A percentile compares a stretch with the other conserved stretches of the same genome.
These are phyloP conservation scores for Mucor lusitanicus DNA, from an alignment of 371 early-diverging fungal genomes.

Conservation along the genomic window DNA sequence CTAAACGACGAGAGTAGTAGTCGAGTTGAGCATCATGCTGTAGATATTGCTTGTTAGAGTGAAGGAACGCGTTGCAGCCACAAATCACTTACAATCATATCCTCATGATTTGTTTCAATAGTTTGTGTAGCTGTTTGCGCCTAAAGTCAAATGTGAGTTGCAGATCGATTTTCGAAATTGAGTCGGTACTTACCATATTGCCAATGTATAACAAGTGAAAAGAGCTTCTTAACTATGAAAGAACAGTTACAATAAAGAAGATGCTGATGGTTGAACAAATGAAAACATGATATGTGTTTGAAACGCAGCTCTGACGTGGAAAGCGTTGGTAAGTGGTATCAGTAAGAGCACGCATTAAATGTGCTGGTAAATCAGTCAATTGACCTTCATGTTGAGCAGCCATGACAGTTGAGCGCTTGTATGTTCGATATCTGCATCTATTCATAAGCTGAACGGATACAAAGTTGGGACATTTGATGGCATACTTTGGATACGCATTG, in stretches of 20 bases:
- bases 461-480: neutral
- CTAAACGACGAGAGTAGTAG: constrained; percentile 95
- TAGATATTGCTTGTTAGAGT: neutral
- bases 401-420: no score
- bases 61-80: constrained; percentile 1
- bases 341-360: neutral
- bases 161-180: neutral
- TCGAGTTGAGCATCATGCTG: constrained; percentile 98
- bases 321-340: neutral
- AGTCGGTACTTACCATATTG: neutral
- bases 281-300: constrained; percentile 2
- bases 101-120: constrained; percentile 92
- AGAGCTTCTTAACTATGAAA: neutral
- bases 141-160: neutral
- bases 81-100: constrained; percentile 80
- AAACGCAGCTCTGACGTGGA: constrained; percentile 9
- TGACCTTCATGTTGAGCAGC: neutral
- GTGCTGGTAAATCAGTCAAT: neutral
- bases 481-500: neutral
- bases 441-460: neutral
- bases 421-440: neutral
- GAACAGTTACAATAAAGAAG: neutral
- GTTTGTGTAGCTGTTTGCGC: constrained; percentile 45
- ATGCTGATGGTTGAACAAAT: neutral
- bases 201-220: neutral